Evolutionary conservation across 169 alveolate genomes (phyloP).

Genomic region (Neospora caninum): DNA sequence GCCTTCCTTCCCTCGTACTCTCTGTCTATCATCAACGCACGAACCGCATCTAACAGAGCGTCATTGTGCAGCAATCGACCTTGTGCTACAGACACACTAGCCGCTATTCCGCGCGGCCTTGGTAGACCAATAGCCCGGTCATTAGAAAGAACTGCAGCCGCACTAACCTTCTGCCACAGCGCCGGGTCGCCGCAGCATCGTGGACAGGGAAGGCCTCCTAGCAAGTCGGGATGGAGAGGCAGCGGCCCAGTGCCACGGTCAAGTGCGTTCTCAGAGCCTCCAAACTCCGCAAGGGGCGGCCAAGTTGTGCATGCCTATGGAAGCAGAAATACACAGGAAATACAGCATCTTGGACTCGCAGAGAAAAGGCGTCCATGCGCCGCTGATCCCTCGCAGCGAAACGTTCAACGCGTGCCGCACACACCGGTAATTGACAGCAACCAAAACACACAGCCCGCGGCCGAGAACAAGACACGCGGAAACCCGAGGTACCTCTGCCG

Average conservation of each 20-base stretch:
- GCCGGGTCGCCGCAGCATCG: background rate
- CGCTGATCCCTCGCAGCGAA: no score
- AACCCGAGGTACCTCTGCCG: background rate
- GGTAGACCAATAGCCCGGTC: background rate
- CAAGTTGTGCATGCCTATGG: background rate
- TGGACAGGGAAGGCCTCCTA: background rate
- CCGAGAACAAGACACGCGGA: background rate
- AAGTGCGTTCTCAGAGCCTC: background rate
- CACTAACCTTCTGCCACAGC: background rate
- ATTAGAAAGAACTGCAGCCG: background rate
- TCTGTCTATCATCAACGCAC: background rate
- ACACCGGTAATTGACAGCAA: no score
- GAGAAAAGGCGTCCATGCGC: no score
- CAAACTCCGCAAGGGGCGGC: background rate
- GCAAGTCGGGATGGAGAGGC: background rate
- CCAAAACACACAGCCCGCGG: no score
- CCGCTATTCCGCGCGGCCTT: background rate
- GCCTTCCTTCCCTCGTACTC: background rate
- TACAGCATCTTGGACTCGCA: background rate
- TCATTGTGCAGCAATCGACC: background rate
- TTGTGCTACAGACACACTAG: background rate
- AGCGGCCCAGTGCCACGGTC: background rate
- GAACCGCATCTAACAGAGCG: background rate
- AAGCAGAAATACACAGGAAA: background rate
- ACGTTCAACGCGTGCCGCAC: no score